Conservation (phyloP, 495 filamentous ascomycete species). For the Physcia stellaris region DNA sequence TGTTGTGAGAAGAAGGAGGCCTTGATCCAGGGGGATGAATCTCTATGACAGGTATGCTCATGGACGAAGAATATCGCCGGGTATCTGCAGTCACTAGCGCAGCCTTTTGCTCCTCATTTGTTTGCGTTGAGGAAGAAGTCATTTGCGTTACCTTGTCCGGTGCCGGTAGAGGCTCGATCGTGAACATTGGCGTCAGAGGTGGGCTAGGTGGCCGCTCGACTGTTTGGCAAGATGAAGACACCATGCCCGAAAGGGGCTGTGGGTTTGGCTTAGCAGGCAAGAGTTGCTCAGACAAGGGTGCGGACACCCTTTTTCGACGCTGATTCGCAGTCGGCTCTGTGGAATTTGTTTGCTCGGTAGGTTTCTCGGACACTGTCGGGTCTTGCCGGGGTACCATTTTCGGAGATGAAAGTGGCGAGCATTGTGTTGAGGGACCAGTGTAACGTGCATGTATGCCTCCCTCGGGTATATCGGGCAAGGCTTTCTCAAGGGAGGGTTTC, state of each 20-base stretch:
- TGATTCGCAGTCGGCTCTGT: constrained; percentile 42
- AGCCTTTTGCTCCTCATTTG: constrained; percentile 32
- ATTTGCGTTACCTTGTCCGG: constrained; percentile 21
- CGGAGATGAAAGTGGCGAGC: constrained; percentile 68
- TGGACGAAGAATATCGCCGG: constrained; percentile 13
- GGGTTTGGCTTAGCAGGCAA: background rate
- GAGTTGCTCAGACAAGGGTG: constrained; percentile 16
- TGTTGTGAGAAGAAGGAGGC: constrained; percentile 47
- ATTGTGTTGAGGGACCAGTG: constrained; percentile 66
- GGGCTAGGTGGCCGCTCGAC: constrained; percentile 51
- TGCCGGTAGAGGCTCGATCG: constrained; percentile 19
- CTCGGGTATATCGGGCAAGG: no score
- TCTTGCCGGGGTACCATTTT: no score
- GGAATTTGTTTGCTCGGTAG: constrained; percentile 15
- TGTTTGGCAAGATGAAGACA: constrained; percentile 62
- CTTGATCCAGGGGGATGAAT: constrained; percentile 52
- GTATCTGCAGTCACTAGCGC: constrained; percentile 12
- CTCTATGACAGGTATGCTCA: constrained; percentile 46
- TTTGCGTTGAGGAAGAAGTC: constrained; percentile 59
- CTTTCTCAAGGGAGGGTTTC: no score
- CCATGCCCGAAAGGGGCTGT: constrained; percentile 36
- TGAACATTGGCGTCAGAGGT: constrained; percentile 49
- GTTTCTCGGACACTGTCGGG: no score
- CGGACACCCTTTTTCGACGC: constrained; percentile 46
- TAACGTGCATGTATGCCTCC: no score